Evolutionary conservation across 2,329 filamentous ascomycete species (phyloP), one percentile per base, ranked within the genome.

Genomic region (Fusarium kyushuense): DNA sequence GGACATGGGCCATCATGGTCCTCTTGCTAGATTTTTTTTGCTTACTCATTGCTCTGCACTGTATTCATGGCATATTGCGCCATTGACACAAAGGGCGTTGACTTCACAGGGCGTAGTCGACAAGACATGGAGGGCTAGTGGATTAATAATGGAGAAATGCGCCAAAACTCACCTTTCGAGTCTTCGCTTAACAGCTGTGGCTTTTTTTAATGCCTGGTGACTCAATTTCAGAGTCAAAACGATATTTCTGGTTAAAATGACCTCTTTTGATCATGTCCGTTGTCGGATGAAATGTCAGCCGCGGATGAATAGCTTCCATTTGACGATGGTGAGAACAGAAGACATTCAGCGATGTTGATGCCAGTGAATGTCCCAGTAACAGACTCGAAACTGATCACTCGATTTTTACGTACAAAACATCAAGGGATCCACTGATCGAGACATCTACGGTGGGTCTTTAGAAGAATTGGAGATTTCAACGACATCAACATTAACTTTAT

Each of bases 71-170:
- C 33, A 11, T 23, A 63, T 58, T 51, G 33, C 59, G 21, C 53
- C 59, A 64, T 64, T 5, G 29, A 36, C 35, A 55, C 2, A 13
- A 59, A 69, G 47, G 65, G 65, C 65, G 60, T 25, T 30, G 38
- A 21, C 41, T 30, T 52, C 49, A 57, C 61, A 69, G 65, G 66
- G 66, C 66, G 66, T 30, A 38, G 17, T 57, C 55, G 66, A 69
- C 66, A 68, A 47, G 62, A 25, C 58, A 63, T 38, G 67, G 49
- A 58, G 63, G 49, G 62, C 35, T 53, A 29, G 56, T 63, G 49
- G 62, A 67, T 69, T 69, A 69, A 67, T 67, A 69, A 69, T 69
- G 61, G 54, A 45, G 51, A 65, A 62, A 17, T 19, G 48, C 51
- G 42, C 36, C 41, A 11, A 63, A 45, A 48, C 10, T 32, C 38